Base-by-base conservation (phyloP, 352 stramenopile genomes). In the Blastocystis sp. region DNA sequence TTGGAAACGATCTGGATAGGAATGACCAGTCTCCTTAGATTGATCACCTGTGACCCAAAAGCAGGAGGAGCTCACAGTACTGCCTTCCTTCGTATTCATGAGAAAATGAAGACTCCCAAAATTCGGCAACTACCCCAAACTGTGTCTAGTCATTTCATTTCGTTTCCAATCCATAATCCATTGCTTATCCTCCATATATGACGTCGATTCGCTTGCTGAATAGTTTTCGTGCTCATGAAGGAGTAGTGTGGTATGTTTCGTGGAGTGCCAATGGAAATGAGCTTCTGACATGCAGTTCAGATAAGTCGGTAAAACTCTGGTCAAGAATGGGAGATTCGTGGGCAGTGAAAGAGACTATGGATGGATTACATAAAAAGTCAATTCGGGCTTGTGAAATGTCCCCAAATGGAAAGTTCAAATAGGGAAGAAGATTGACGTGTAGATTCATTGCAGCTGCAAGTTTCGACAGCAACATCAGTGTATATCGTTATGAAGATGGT, bases 321-420 rank as follows among this genome's bases (percentile, higher is more conserved):
- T 91, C 70, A 19, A 57, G 78, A 53, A 66, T 57, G 17, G 84
- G 79, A 27, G 27, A 68, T 58, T 79, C 90, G 1, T 96, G 93
- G 93, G 91, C 94, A 88, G 95, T 93, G 70, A 92, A 95, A 30
- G 93, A 92, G 56, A 93, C 95, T 40, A 91, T 96, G 13, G 93
- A 96, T 87, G 93, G 95, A 87, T 92, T 93, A 15, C 93, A 96
- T 60, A 90, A 90, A 40, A 93, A 93, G 62, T 95, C 93, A 44
- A 95, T 96, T 77, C 93, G 93, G 64, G 92, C 93, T 19, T 95
- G 93, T 89, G 93, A 96, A 90, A 95, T 93, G 93, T 95, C 70
- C 42, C 70, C 70, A 30, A 37, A 82, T 60, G 56, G 19, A 42
- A 57, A 48, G 70, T 80, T 59, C 48, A 11, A 60, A 68, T 48